These are phyloP conservation scores for Rutstroemia sp. DNA, from an alignment of 2,329 filamentous ascomycete species.

Conservation along the genomic window DNA sequence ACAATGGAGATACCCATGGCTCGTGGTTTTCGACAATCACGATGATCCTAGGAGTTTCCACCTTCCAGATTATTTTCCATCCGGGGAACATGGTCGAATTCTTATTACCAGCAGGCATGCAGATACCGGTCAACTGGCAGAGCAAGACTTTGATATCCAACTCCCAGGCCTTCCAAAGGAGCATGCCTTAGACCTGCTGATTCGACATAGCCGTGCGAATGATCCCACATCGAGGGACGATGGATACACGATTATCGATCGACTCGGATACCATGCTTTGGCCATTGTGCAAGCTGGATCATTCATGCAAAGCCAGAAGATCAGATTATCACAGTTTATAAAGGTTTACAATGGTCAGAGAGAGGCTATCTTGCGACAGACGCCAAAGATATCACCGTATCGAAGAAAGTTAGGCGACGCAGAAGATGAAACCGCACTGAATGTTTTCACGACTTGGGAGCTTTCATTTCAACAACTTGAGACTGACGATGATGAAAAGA, in stretches of 20 bases:
- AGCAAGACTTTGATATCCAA: constrained; percentile 3
- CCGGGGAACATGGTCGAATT: constrained; percentile 9
- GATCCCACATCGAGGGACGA: neutral
- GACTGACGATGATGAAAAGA: neutral
- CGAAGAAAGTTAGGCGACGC: constrained; percentile 4
- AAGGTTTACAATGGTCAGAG: constrained; percentile 13
- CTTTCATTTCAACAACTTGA: constrained; percentile 19
- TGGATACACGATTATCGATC: constrained; percentile 12
- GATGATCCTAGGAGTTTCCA: constrained; percentile 16
- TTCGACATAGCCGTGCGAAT: neutral
- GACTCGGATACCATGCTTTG: constrained; percentile 22
- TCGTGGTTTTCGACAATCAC: constrained; percentile 23
- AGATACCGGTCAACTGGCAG: neutral
- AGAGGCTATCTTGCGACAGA: constrained; percentile 14
- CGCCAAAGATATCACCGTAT: constrained; percentile 17
- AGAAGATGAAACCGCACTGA: constrained; percentile 13
- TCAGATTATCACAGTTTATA: constrained; percentile 17
- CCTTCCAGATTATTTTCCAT: constrained; percentile 13
- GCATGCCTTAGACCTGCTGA: constrained; percentile 15
- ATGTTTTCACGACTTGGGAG: constrained; percentile 25
- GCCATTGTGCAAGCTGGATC: constrained; percentile 27
- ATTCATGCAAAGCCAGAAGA: constrained; percentile 19
- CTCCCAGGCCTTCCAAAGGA: constrained; percentile 10
- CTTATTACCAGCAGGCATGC: constrained; percentile 18
- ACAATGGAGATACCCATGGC: constrained; percentile 11